A percentile compares a stretch with the other conserved stretches of the same genome.
These are phyloP conservation scores for Rhododendron kiyosumense DNA, from an alignment of 148 eudicot species.

Conservation along the genomic window DNA sequence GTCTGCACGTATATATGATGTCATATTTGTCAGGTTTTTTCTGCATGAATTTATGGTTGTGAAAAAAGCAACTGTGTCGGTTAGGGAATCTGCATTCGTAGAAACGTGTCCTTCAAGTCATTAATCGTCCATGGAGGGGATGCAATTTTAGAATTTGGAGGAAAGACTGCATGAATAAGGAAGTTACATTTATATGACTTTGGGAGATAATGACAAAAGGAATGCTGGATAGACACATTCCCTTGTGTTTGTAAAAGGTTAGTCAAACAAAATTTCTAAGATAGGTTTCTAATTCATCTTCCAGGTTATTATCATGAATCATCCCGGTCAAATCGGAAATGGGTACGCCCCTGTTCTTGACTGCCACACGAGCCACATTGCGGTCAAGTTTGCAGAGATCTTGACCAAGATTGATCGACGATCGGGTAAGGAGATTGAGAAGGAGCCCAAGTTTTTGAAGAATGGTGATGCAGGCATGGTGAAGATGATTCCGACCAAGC, in stretches of 20 bases:
- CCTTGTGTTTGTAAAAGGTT: too few relatives aligned
- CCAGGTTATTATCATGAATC: conserved; percentile 5
- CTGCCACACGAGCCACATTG: conserved; percentile 15
- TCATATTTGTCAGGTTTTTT: not conserved
- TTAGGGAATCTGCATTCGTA: not conserved
- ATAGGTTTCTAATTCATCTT: not conserved
- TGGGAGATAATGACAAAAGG: not conserved
- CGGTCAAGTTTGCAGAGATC: conserved; percentile 9
- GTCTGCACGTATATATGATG: not conserved
- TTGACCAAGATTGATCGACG: conserved; percentile 13
- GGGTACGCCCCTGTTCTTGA: conserved; percentile 14
- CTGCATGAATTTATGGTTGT: not conserved
- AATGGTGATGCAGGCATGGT: conserved; percentile 12
- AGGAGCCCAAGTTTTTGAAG: conserved; percentile 16
- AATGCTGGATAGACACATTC: not conserved
- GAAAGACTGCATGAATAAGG: not conserved
- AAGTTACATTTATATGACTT: too few relatives aligned
- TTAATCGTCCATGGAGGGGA: not conserved
- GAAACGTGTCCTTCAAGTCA: not conserved
- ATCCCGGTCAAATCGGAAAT: conserved; percentile 10
- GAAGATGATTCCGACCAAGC: conserved; percentile 15
- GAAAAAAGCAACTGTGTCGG: not conserved
- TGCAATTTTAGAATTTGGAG: too few relatives aligned
- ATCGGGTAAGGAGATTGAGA: conserved; percentile 14
- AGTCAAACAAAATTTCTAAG: not conserved